Conservation (phyloP, 148 eudicot species). For the Polygonum maritimum region DNA sequence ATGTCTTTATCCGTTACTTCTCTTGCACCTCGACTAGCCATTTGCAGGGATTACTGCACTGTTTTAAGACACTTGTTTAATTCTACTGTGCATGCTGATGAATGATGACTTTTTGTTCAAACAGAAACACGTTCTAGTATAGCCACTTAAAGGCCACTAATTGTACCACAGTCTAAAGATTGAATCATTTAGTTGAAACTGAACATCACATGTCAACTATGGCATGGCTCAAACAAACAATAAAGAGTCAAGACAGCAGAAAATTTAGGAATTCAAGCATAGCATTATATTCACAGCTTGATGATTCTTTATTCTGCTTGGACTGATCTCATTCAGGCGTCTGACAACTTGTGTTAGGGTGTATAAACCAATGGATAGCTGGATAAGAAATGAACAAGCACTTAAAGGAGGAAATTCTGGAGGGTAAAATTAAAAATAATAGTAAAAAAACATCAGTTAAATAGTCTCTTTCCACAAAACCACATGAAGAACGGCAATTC, state of each 20-base stretch:
- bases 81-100: not conserved
- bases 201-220: not conserved
- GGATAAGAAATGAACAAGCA: not conserved
- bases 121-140: not conserved
- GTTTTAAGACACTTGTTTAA: not conserved
- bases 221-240: not conserved
- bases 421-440: too few species aligned
- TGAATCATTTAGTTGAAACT: not conserved
- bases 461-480: too few species aligned
- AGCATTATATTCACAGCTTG: not conserved
- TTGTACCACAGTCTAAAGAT: not conserved
- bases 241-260: not conserved
- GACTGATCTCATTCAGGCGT: not conserved
- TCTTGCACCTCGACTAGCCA: conserved; percentile 4
- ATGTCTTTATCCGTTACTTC: conserved; percentile 5
- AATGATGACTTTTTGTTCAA: not conserved
- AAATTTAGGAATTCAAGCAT: not conserved
- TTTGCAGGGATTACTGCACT: not conserved
- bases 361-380: not conserved
- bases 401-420: not conserved
- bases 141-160: not conserved
- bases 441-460: too few species aligned
- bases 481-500: too few species aligned
- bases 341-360: not conserved
- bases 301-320: not conserved